Evolutionary conservation across 768 basidiomycete species (phyloP).

Genomic region (Mycena polygramma): DNA sequence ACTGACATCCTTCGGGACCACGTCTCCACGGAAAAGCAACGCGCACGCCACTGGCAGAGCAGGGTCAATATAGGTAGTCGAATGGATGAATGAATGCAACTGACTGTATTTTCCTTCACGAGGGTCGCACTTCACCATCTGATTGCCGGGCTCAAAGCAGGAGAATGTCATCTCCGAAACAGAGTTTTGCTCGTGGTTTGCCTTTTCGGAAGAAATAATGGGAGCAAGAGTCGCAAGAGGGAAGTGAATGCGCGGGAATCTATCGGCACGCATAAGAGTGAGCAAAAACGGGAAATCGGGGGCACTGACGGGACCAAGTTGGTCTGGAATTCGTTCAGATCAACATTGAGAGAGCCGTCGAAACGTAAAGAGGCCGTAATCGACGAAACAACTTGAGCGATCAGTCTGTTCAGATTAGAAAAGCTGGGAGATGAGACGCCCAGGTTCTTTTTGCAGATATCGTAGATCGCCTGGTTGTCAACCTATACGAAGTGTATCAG

Average conservation of each 20-base stretch:
- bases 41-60: constrained; percentile 83
- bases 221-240: constrained; percentile 97
- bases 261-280: constrained; percentile 53
- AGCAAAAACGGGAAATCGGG: constrained; percentile 33
- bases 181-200: constrained; percentile 95
- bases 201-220: constrained; percentile 93
- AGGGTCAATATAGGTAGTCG: constrained; percentile 49
- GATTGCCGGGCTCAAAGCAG: constrained; percentile 96
- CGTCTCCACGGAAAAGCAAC: constrained; percentile 94
- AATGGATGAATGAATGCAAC: constrained; percentile 49
- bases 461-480: constrained; percentile 96
- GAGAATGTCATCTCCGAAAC: constrained; percentile 98
- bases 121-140: constrained; percentile 97
- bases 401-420: constrained; percentile 94
- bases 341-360: constrained; percentile 97
- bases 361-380: constrained; percentile 97
- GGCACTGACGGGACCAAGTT: constrained; percentile 95
- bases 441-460: constrained; percentile 98
- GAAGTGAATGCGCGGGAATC: constrained; percentile 99
- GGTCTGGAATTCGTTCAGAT: constrained; percentile 98
- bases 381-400: constrained; percentile 98
- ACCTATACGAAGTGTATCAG: constrained; percentile 53
- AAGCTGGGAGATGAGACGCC: constrained; percentile 88
- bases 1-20: constrained; percentile 96
- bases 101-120: constrained; percentile 98